Evolutionary conservation across 208 protist genomes (phyloP).

Genomic region (Leishmania major): DNA sequence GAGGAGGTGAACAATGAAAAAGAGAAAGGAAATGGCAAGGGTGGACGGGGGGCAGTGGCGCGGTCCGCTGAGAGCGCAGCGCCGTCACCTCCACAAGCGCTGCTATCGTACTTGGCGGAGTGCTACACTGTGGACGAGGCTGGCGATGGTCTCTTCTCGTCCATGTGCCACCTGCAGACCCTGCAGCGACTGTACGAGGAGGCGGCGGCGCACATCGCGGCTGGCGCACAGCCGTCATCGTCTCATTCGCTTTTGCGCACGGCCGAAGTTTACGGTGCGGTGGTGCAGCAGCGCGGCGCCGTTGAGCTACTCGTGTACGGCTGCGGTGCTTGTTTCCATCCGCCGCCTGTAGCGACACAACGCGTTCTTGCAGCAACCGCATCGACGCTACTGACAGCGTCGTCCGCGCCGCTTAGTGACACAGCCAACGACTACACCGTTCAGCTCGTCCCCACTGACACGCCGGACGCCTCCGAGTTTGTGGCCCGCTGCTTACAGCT

Average conservation of each 20-base stretch:
- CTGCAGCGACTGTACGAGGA: slow-evolving; percentile 11
- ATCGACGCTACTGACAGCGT: background rate
- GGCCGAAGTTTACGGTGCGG: slow-evolving; percentile 33
- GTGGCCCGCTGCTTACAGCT: slow-evolving; percentile 12
- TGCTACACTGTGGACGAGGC: slow-evolving; percentile 64
- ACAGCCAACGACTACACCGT: slow-evolving; percentile 11
- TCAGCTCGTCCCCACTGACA: slow-evolving; percentile 10
- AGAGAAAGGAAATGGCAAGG: background rate
- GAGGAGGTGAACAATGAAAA: background rate
- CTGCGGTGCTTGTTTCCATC: slow-evolving; percentile 34
- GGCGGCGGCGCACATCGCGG: slow-evolving; percentile 6
- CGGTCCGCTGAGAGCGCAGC: background rate
- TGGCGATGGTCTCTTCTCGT: slow-evolving; percentile 61
- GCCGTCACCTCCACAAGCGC: slow-evolving; percentile 10
- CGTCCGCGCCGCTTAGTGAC: background rate
- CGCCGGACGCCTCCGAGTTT: background rate
- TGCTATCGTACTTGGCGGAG: slow-evolving; percentile 39
- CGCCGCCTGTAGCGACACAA: background rate
- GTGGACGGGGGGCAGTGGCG: background rate
- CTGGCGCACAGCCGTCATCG: slow-evolving; percentile 10
- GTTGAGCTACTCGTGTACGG: slow-evolving; percentile 58
- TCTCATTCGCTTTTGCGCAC: slow-evolving; percentile 37
- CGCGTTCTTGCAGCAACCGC: background rate
- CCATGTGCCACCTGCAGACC: slow-evolving; percentile 14
- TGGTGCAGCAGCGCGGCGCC: slow-evolving; percentile 65